Conservation (phyloP, 164 flowering plant species). For the Vitis labrusca region DNA sequence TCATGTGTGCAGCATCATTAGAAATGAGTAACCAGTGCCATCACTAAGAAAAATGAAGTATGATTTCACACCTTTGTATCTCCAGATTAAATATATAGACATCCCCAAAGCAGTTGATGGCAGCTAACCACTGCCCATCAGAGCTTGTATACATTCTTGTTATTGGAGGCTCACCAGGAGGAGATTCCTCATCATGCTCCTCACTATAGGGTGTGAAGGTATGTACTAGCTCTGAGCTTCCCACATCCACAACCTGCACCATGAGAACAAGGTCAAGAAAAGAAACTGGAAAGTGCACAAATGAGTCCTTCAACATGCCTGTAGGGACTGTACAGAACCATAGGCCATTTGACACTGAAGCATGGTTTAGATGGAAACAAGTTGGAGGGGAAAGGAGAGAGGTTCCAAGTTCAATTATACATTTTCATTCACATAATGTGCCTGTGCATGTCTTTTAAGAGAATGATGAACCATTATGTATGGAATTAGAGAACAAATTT, state of each 20-base stretch:
- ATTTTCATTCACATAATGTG: too few species aligned
- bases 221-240: slow-evolving; percentile 41
- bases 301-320: too few species aligned
- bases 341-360: too few species aligned
- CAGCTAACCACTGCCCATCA: slow-evolving; percentile 94
- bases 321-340: too few species aligned
- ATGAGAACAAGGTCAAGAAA: slow-evolving; percentile 1
- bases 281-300: background rate
- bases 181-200: slow-evolving; percentile 39
- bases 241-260: slow-evolving; percentile 69
- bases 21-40: background rate
- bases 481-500: too few species aligned
- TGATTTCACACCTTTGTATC: slow-evolving; percentile 53
- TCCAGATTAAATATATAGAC: slow-evolving; percentile 81
- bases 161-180: slow-evolving; percentile 86
- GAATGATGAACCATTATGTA: too few species aligned
- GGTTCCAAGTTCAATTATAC: too few species aligned
- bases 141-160: slow-evolving; percentile 75
- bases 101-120: slow-evolving; percentile 91
- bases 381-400: too few species aligned
- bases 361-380: too few species aligned
- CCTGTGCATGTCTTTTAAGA: too few species aligned
- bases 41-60: background rate
- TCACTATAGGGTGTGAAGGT: slow-evolving; percentile 67
- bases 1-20: too few species aligned